phyloP scores from a whole-genome alignment of 176 grass and related monocot genomes.

The Paspalum vaginatum region DNA sequence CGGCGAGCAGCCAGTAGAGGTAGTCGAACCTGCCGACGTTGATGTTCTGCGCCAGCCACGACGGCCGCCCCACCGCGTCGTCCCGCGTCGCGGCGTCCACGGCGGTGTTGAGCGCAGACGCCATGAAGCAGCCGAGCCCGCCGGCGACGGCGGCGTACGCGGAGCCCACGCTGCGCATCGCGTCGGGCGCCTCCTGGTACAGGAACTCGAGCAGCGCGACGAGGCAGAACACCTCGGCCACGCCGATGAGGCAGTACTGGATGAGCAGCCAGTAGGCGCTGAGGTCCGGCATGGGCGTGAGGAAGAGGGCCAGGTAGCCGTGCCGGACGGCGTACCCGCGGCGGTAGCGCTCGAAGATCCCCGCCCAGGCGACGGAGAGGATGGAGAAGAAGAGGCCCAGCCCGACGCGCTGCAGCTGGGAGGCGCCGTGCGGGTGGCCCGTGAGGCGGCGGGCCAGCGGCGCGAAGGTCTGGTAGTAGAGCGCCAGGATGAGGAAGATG shows the following conservation, averaged over 20 bases:
- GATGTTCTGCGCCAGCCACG: constrained; percentile 95
- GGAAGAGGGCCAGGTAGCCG: constrained; percentile 62
- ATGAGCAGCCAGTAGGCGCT: constrained; percentile 96
- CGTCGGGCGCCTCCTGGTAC: constrained; percentile 97
- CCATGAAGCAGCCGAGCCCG: constrained; percentile 83
- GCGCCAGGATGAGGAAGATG: constrained; percentile 81
- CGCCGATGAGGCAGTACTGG: constrained; percentile 88
- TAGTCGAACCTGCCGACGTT: constrained; percentile 81
- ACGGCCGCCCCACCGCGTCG: constrained; percentile 29
- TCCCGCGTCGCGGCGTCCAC: constrained; percentile 69
- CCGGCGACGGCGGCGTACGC: constrained; percentile 92
- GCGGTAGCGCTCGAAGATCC: constrained; percentile 78
- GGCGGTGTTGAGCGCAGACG: constrained; percentile 75
- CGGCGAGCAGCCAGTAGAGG: constrained; percentile 81
- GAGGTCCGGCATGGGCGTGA: constrained; percentile 77
- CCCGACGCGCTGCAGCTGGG: constrained; percentile 87
- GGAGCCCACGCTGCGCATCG: constrained; percentile 84
- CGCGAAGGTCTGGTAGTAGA: constrained; percentile 82
- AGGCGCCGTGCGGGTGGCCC: constrained; percentile 85
- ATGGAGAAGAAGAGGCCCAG: constrained; percentile 72
- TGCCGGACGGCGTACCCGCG: constrained; percentile 71
- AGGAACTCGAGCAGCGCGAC: constrained; percentile 91
- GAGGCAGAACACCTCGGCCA: constrained; percentile 94
- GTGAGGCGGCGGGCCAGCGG: constrained; percentile 71
- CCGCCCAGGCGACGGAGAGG: constrained; percentile 84